Evolutionary conservation across 352 stramenopile genomes (phyloP).

Genomic region (Phytopythium boreale): DNA sequence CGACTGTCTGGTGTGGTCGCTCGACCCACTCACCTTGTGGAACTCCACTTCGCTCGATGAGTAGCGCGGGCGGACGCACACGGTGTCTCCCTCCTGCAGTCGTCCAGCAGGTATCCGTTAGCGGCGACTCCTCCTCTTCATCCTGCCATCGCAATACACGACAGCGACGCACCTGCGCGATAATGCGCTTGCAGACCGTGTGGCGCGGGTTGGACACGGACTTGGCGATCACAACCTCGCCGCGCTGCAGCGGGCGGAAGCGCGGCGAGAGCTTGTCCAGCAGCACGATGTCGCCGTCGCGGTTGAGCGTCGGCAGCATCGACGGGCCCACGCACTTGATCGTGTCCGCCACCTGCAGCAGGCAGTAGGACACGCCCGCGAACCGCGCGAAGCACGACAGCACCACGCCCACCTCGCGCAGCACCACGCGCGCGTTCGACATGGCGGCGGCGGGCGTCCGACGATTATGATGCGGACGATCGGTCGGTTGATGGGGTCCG

Average conservation of each 20-base stretch:
- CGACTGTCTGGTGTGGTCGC: too few relatives aligned
- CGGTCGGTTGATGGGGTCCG: not conserved
- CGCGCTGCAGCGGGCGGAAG: constrained; percentile 56
- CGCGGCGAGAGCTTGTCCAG: constrained; percentile 85
- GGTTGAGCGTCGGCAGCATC: constrained; percentile 90
- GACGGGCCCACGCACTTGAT: constrained; percentile 88
- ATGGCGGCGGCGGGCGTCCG: not conserved
- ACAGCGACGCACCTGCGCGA: constrained; percentile 46
- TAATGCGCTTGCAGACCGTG: constrained; percentile 90
- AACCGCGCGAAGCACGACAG: constrained; percentile 76
- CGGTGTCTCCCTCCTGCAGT: constrained; percentile 67
- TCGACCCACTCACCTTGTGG: constrained; percentile 39
- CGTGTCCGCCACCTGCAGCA: constrained; percentile 67
- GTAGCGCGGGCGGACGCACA: constrained; percentile 66
- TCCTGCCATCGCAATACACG: not conserved
- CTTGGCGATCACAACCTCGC: constrained; percentile 88
- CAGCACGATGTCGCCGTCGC: constrained; percentile 87
- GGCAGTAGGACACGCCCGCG: constrained; percentile 63
- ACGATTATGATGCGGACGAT: not conserved
- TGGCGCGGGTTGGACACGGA: constrained; percentile 81
- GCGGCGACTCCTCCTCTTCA: not conserved
- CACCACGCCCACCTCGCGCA: constrained; percentile 45
- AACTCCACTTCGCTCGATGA: constrained; percentile 75
- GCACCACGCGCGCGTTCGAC: constrained; percentile 7
- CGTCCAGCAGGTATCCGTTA: not conserved